A percentile compares a stretch with the other conserved stretches of the same genome.
Evolutionary conservation across 352 stramenopile species (phyloP).

Genomic region (Lagenidium giganteum): DNA sequence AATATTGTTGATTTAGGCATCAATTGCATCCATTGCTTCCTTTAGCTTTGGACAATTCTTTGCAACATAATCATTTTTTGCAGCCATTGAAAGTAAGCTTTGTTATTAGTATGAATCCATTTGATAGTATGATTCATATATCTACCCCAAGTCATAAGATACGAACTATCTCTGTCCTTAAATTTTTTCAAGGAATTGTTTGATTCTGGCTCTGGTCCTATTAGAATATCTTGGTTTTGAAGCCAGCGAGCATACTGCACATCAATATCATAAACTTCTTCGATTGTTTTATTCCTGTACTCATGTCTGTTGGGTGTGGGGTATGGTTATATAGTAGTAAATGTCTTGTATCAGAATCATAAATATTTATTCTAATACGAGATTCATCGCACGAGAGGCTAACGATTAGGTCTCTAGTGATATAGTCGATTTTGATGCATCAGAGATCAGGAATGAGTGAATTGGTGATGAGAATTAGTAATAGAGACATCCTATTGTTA

Average conservation of each 20-base stretch:
- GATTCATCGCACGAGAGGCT: too few relatives aligned
- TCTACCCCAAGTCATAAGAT: slow-evolving; percentile 20
- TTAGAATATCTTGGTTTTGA: slow-evolving; percentile 9
- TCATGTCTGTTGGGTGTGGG: slow-evolving; percentile 12
- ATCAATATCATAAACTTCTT: slow-evolving; percentile 12
- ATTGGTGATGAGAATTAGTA: too few relatives aligned
- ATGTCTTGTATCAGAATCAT: slow-evolving; percentile 9
- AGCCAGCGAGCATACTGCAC: slow-evolving; percentile 12
- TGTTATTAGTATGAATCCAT: slow-evolving; percentile 10
- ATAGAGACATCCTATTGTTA: too few relatives aligned
- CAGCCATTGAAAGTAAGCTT: slow-evolving; percentile 10
- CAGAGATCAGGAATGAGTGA: too few relatives aligned
- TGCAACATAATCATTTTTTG: slow-evolving; percentile 14
- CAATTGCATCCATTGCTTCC: too few relatives aligned
- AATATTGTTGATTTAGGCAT: too few relatives aligned
- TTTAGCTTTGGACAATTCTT: slow-evolving; percentile 15
- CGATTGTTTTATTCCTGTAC: slow-evolving; percentile 8
- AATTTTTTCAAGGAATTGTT: slow-evolving; percentile 15
- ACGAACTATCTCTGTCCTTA: slow-evolving; percentile 9
- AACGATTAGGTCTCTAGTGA: too few relatives aligned
- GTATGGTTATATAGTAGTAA: slow-evolving; percentile 15
- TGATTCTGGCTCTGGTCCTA: slow-evolving; percentile 11
- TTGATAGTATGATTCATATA: slow-evolving; percentile 9
- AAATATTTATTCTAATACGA: too few relatives aligned
- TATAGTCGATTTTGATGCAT: too few relatives aligned